A percentile compares a stretch with the other conserved stretches of the same genome.
Conservation (phyloP, 257 asterid genomes). For the Mentha longifolia region DNA sequence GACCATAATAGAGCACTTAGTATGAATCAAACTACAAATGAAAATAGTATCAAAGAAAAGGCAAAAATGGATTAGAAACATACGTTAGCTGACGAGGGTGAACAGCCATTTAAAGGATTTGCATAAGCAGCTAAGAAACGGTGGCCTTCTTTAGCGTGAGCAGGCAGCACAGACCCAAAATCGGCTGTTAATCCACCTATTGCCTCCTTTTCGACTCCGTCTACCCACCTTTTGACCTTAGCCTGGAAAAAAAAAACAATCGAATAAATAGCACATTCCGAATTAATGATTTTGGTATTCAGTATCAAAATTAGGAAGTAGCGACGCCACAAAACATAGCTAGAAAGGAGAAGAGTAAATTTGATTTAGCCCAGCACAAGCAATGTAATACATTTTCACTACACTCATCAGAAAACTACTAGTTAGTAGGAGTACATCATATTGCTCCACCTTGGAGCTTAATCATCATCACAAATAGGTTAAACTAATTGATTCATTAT, state of each 20-base stretch:
- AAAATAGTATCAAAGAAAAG: neutral
- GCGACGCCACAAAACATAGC: neutral
- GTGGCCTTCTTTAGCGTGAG: constrained; percentile 47
- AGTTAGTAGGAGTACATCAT: neutral
- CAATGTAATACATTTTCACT: neutral
- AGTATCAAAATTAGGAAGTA: neutral
- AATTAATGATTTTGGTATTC: neutral
- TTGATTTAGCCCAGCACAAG: neutral
- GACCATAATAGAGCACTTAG: neutral
- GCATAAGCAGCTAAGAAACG: constrained; percentile 57
- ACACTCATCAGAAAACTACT: neutral
- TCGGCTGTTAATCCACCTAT: constrained; percentile 72
- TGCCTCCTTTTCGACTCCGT: constrained; percentile 61
- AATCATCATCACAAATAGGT: constrained; percentile 8
- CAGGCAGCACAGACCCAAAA: constrained; percentile 78
- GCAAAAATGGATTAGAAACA: constrained; percentile 13
- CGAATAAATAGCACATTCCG: constrained; percentile 5
- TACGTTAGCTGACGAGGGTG: constrained; percentile 65
- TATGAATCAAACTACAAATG: constrained; percentile 24
- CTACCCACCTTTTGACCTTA: constrained; percentile 66
- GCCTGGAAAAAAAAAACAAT: constrained; percentile 49
- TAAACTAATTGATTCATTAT: neutral
- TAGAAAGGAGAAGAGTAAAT: neutral
- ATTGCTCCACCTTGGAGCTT: neutral
- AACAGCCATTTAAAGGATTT: constrained; percentile 67